phyloP scores from a whole-genome alignment of 805 yeast genomes.

The Sugiyamaella qingdaonensis region DNA sequence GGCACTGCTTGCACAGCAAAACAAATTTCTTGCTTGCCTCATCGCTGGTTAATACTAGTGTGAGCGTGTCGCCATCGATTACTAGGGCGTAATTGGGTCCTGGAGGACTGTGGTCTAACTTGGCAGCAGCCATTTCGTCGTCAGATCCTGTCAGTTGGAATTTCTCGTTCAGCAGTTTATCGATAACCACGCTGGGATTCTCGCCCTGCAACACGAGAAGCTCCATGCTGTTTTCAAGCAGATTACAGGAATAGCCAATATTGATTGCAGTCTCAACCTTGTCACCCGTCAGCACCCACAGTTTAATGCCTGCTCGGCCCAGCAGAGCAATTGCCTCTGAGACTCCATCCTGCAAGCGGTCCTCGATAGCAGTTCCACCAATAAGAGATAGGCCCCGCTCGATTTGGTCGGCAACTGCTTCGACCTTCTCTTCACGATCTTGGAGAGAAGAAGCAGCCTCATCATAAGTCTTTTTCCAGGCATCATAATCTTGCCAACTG shows the following conservation, averaged over 20 bases:
- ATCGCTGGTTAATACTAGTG: constrained; percentile 37
- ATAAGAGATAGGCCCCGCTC: constrained; percentile 54
- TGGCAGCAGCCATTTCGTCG: constrained; percentile 47
- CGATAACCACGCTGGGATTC: constrained; percentile 30
- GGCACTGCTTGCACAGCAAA: constrained; percentile 68
- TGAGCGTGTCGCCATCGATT: constrained; percentile 66
- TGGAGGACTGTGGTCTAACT: constrained; percentile 62
- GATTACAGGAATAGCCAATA: constrained; percentile 75
- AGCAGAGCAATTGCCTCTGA: constrained; percentile 66
- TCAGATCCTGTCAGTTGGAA: constrained; percentile 44
- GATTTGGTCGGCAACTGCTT: constrained; percentile 51
- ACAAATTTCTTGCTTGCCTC: constrained; percentile 46
- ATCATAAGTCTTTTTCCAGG: constrained; percentile 49
- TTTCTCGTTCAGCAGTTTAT: constrained; percentile 43
- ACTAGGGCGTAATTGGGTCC: constrained; percentile 53
- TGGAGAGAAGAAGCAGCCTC: constrained; percentile 52
- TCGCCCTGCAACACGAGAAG: constrained; percentile 50
- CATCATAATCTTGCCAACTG: constrained; percentile 38
- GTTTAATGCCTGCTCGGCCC: constrained; percentile 68
- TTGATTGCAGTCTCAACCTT: constrained; percentile 80
- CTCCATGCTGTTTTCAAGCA: constrained; percentile 64
- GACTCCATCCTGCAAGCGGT: constrained; percentile 71
- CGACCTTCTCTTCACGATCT: constrained; percentile 56
- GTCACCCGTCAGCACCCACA: constrained; percentile 84
- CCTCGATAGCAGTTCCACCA: constrained; percentile 84